Conservation (phyloP, 2,329 filamentous ascomycete genomes). For the Stromatinia cepivora region DNA sequence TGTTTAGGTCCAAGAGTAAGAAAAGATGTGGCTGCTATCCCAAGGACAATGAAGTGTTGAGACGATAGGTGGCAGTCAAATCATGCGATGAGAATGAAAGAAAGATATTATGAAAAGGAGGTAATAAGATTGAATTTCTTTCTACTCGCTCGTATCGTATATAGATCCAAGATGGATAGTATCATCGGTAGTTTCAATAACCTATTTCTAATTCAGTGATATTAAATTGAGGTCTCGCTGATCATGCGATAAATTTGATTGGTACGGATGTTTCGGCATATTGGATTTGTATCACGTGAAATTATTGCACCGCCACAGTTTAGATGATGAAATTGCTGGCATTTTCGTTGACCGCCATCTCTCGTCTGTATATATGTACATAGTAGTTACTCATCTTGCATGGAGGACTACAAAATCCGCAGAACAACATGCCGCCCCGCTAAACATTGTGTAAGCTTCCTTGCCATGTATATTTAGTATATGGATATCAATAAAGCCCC, state of each 20-base stretch:
- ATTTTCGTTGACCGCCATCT: neutral
- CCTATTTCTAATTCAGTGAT: constrained; percentile 9
- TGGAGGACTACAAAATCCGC: neutral
- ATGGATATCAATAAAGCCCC: neutral
- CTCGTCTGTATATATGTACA: neutral
- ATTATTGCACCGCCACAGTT: neutral
- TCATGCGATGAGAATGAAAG: constrained; percentile 11
- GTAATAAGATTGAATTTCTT: neutral
- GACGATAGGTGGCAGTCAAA: constrained; percentile 10
- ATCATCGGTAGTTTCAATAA: constrained; percentile 1
- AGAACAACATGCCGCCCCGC: neutral
- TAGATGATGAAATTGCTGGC: neutral
- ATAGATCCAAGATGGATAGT: neutral
- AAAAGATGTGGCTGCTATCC: constrained; percentile 8
- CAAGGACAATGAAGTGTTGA: constrained; percentile 16
- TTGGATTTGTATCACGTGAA: neutral
- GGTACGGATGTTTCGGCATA: constrained; percentile 3
- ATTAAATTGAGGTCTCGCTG: constrained; percentile 20
- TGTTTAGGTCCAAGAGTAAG: constrained; percentile 7
- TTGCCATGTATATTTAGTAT: neutral
- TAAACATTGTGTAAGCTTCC: neutral
- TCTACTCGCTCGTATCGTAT: neutral
- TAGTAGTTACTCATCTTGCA: neutral
- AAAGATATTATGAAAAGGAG: constrained; percentile 8
- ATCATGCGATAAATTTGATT: constrained; percentile 19